Conservation (phyloP, 2,329 filamentous ascomycete species). For the Septoria linicola region DNA sequence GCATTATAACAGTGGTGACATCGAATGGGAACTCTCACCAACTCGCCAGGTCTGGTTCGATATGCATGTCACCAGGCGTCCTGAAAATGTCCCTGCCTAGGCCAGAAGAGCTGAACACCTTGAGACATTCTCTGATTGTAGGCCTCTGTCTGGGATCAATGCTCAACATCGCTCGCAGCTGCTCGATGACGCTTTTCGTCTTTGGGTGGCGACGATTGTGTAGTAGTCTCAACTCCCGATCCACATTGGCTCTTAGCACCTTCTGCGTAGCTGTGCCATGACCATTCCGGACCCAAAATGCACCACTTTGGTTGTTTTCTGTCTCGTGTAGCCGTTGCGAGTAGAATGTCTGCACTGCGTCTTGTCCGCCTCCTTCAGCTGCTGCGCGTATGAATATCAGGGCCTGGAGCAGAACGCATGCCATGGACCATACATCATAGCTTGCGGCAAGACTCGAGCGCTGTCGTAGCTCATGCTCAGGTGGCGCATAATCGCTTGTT, state of each 20-base stretch:
- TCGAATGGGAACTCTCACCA: not conserved
- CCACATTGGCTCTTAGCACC: not conserved
- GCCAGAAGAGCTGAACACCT: constrained; percentile 8
- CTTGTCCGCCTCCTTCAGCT: not conserved
- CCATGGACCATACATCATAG: constrained; percentile 13
- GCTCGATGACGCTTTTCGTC: constrained; percentile 8
- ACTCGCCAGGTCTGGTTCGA: constrained; percentile 7
- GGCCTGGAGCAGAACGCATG: constrained; percentile 6
- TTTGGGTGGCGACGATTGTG: constrained; percentile 7
- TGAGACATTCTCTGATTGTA: constrained; percentile 1
- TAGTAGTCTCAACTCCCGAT: not conserved
- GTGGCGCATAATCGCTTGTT: constrained; percentile 5
- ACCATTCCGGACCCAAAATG: constrained; percentile 4
- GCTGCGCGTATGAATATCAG: constrained; percentile 7
- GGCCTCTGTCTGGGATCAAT: constrained; percentile 3
- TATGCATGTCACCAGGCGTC: constrained; percentile 1
- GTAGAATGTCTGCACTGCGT: constrained; percentile 11
- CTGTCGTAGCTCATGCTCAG: not conserved
- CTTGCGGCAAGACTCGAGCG: not conserved
- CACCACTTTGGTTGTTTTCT: constrained; percentile 4
- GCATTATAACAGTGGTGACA: not conserved
- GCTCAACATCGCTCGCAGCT: constrained; percentile 4
- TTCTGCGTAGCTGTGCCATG: not conserved
- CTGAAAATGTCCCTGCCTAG: constrained; percentile 12
- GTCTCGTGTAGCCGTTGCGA: constrained; percentile 5